These are phyloP conservation scores for Boletellus sp. DNA, from an alignment of 768 basidiomycete genomes.

Conservation along the genomic window DNA sequence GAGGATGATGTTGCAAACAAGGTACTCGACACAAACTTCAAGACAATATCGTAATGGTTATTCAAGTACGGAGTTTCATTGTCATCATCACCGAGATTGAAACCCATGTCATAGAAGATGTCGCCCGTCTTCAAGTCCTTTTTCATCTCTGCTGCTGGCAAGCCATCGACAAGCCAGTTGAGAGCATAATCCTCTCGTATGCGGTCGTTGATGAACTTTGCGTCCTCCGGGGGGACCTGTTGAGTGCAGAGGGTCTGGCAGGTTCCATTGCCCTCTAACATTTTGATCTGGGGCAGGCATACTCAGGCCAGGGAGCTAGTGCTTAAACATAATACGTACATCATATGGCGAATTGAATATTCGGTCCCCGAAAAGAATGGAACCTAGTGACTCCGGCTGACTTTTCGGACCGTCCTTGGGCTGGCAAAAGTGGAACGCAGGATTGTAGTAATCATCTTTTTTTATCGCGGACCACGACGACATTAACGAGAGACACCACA, in stretches of 20 bases:
- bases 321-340: slow-evolving; percentile 40
- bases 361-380: slow-evolving; percentile 94
- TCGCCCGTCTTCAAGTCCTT: slow-evolving; percentile 74
- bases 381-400: slow-evolving; percentile 84
- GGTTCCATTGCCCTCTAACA: slow-evolving; percentile 71
- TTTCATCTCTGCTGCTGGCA: slow-evolving; percentile 94
- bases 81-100: slow-evolving; percentile 82
- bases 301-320: slow-evolving; percentile 4
- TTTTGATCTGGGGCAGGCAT: slow-evolving; percentile 56
- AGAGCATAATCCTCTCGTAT: slow-evolving; percentile 90
- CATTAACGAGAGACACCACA: slow-evolving; percentile 3
- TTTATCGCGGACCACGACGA: not conserved
- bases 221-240: slow-evolving; percentile 63
- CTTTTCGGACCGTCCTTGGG: slow-evolving; percentile 70
- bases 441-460: slow-evolving; percentile 90
- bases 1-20: slow-evolving; percentile 2
- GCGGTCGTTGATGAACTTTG: slow-evolving; percentile 86
- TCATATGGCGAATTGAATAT: slow-evolving; percentile 90
- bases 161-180: slow-evolving; percentile 93
- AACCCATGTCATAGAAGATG: slow-evolving; percentile 89
- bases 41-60: slow-evolving; percentile 89
- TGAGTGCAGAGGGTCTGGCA: slow-evolving; percentile 72
- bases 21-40: slow-evolving; percentile 46
- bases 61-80: slow-evolving; percentile 68
- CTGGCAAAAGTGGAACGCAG: slow-evolving; percentile 79